phyloP scores from a whole-genome alignment of 352 stramenopile genomes.

The Pythium rhizo-oryzae region DNA sequence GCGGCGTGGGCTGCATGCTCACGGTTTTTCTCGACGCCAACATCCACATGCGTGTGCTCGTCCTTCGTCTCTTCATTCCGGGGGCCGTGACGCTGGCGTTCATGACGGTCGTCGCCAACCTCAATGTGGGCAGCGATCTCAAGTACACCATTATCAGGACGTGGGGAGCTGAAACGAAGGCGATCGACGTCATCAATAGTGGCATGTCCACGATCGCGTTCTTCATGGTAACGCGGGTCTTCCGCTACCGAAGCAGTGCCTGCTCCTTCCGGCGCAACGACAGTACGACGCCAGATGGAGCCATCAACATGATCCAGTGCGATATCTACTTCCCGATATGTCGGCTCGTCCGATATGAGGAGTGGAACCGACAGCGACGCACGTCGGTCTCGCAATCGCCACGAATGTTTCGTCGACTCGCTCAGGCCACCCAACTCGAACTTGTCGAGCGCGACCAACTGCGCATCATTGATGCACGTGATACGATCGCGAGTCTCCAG shows the following conservation, averaged over 20 bases:
- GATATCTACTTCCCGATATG: conserved; percentile 21
- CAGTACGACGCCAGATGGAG: background rate
- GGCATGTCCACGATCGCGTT: conserved; percentile 11
- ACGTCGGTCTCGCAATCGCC: background rate
- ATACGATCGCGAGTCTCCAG: conserved; percentile 7
- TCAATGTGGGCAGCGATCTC: conserved; percentile 4
- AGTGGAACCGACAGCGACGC: conserved; percentile 11
- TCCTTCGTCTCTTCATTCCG: conserved; percentile 18
- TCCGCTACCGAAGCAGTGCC: conserved; percentile 6
- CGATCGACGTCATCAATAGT: conserved; percentile 8
- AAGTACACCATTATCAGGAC: background rate
- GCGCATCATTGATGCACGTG: conserved; percentile 15
- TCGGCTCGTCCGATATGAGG: conserved; percentile 13
- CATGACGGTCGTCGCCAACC: background rate
- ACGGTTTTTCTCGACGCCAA: conserved; percentile 27
- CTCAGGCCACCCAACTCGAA: conserved; percentile 7
- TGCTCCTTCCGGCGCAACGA: background rate
- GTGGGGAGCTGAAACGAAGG: background rate
- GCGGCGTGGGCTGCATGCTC: conserved; percentile 2
- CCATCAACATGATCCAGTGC: conserved; percentile 6
- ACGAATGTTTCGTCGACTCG: background rate
- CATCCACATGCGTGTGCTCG: conserved; percentile 15
- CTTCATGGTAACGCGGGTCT: conserved; percentile 22
- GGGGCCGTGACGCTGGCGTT: conserved; percentile 5
- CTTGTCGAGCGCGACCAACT: conserved; percentile 21